Conservation (phyloP, 75 land plant species). For the Larix kaempferi region DNA sequence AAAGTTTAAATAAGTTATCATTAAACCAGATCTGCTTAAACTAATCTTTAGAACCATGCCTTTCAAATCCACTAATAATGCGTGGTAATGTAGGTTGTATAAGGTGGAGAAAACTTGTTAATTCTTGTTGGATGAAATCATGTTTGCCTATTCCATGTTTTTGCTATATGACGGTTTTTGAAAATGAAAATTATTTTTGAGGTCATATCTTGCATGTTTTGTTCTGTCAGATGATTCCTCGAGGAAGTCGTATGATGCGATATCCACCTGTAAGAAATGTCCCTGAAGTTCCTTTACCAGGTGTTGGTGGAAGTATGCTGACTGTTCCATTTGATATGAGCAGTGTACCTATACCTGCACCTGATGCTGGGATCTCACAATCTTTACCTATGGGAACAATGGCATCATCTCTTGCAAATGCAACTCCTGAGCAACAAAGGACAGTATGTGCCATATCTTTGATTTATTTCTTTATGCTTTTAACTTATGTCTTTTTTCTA, state of each 20-base stretch:
- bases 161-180: not conserved
- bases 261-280: slow-evolving; percentile 61
- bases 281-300: slow-evolving; percentile 48
- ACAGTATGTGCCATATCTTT: slow-evolving; percentile 38
- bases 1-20: not conserved
- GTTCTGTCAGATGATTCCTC: slow-evolving; percentile 54
- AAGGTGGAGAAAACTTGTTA: too few species aligned
- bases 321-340: slow-evolving; percentile 72
- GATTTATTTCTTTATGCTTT: not conserved
- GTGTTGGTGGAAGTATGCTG: slow-evolving; percentile 67
- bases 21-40: not conserved
- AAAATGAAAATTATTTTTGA: not conserved
- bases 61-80: not conserved
- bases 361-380: slow-evolving; percentile 52
- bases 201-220: not conserved
- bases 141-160: not conserved
- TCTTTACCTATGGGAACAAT: slow-evolving; percentile 64
- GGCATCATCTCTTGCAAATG: slow-evolving; percentile 93
- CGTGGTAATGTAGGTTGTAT: not conserved
- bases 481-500: not conserved
- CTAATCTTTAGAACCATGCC: not conserved
- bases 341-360: slow-evolving; percentile 40
- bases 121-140: not conserved
- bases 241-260: slow-evolving; percentile 52
- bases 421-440: slow-evolving; percentile 87